These are phyloP conservation scores for Leishmania lainsoni DNA, from an alignment of 208 protist species.

Conservation along the genomic window DNA sequence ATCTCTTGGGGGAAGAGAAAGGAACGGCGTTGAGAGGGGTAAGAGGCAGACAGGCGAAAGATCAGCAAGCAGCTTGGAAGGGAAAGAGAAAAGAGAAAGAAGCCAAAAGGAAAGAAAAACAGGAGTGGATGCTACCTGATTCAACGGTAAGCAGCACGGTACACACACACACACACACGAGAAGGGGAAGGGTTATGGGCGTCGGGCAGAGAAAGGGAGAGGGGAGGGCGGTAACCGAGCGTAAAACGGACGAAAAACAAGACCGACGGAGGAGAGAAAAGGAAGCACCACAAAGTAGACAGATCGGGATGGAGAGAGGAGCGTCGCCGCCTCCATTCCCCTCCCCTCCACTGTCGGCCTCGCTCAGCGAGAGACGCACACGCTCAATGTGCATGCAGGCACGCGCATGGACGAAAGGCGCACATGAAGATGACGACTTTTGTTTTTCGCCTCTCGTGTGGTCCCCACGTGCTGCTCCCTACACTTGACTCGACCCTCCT, in stretches of 20 bases:
- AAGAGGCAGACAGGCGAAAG: background rate
- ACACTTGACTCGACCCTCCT: background rate
- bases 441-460: background rate
- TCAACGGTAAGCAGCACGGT: background rate
- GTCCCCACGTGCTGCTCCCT: background rate
- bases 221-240: background rate
- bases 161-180: constrained; percentile 6
- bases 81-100: background rate
- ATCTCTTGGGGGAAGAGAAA: background rate
- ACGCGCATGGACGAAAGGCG: background rate
- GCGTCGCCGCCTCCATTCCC: background rate
- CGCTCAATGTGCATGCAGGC: background rate
- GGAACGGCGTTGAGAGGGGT: background rate
- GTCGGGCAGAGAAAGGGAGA: background rate
- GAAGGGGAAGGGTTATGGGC: background rate
- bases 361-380: background rate
- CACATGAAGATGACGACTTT: background rate
- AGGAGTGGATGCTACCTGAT: background rate
- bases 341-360: background rate
- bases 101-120: background rate
- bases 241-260: background rate
- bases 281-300: background rate
- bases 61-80: background rate
- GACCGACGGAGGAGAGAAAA: background rate
- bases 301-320: background rate